Percentiles rank a stretch among this genome's conserved stretches.
These are phyloP conservation scores for Nannochloropsis limnetica DNA, from an alignment of 352 stramenopile genomes.

Conservation along the genomic window DNA sequence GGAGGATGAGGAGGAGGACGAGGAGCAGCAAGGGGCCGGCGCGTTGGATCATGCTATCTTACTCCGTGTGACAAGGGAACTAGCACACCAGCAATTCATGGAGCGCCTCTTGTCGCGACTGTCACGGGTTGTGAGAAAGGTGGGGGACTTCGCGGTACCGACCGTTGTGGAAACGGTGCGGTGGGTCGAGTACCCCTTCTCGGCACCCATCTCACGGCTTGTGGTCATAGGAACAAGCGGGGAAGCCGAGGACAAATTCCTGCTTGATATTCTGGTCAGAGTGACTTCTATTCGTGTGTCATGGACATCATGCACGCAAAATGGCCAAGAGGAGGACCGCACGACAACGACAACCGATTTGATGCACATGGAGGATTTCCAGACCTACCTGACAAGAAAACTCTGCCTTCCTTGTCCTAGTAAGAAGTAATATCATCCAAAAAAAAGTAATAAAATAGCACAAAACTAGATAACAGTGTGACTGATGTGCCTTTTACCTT, in stretches of 20 bases:
- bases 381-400: background rate
- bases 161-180: background rate
- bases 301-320: background rate
- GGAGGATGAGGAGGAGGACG: background rate
- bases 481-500: no score
- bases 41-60: background rate
- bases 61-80: background rate
- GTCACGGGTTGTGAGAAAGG: background rate
- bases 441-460: background rate
- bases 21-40: background rate
- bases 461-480: no score
- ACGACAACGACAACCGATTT: background rate
- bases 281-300: background rate
- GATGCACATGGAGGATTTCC: background rate
- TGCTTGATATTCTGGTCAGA: background rate
- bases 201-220: background rate
- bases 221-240: background rate
- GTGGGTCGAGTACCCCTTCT: background rate
- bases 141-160: background rate
- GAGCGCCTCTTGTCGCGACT: background rate
- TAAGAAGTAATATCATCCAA: no score
- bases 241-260: background rate
- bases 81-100: background rate
- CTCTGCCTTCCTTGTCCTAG: background rate
- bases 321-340: background rate